Base-by-base conservation (phyloP, 495 filamentous ascomycete genomes). In the Daldinia caldariorum region DNA sequence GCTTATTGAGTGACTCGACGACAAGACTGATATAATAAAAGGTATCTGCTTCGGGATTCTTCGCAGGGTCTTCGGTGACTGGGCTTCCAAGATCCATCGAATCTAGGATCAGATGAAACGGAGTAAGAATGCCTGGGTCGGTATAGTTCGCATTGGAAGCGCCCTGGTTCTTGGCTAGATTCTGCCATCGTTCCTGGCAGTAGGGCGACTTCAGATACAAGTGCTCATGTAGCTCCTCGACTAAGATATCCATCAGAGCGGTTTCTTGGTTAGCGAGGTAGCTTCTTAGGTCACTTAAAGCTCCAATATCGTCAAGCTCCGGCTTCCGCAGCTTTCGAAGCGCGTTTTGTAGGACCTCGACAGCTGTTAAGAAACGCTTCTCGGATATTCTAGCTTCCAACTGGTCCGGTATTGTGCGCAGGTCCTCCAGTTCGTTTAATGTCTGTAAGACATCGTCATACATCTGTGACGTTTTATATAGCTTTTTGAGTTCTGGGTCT, bases 181-280 rank as follows among this genome's bases (percentile, higher is more conserved):
- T 84, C 74, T 95, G 97, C 95, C 95, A 99, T 54, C 95, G 83
- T 78, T 96, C 92, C 66, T 96, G 92, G 78, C 94, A 97, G 73
- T 98, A 98, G 0, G 93, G 94, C 10, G 94, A 97, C 72, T 97
- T 98, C 12, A 99, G 86, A 73, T 98, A 99, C 3, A 99, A 84
- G 80, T 99, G 95, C 74, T 94, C 97, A 75, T 98, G 96, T 47
- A 99, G 82, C 78, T 99, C 95, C 79, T 99, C 95, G 51, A 97
- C 89, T 72, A 99, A 74, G 45, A 97, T 97, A 77, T 99, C 95
- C 64, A 93, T 94, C 61, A 99, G 81, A 4, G 92, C 88, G 2
- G 88, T 89, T 79, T 98, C 94, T 79, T 99, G 95, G 76, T 96
- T 97, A 54, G 88, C 89, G 66, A 99, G 89, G 73, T 97, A 97